phyloP scores from a whole-genome alignment of 2,329 filamentous ascomycete species.

The Ophiostoma piceae region DNA sequence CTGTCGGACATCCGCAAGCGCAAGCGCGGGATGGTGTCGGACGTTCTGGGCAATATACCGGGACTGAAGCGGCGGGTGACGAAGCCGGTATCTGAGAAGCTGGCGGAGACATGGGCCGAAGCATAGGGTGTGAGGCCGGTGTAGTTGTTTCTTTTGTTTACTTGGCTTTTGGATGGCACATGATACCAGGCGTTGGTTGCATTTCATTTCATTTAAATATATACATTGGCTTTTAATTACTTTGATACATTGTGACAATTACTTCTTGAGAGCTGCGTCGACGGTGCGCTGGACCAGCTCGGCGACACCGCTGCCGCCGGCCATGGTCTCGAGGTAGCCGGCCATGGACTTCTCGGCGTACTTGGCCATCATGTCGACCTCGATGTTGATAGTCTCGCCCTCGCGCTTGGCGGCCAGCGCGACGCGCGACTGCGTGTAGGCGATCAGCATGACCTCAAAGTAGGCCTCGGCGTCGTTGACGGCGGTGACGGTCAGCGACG shows the following conservation, averaged over 20 bases:
- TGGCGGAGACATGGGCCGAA: conserved; percentile 68
- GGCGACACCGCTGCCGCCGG: conserved; percentile 52
- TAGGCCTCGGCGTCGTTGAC: conserved; percentile 71
- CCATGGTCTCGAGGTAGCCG: conserved; percentile 62
- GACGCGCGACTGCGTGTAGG: conserved; percentile 91
- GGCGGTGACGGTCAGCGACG: conserved; percentile 84
- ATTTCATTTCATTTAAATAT: background rate
- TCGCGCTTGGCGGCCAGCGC: conserved; percentile 71
- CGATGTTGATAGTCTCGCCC: conserved; percentile 82
- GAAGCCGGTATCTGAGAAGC: conserved; percentile 60
- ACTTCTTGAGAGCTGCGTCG: conserved; percentile 54
- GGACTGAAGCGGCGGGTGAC: conserved; percentile 62
- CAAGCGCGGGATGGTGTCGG: conserved; percentile 56
- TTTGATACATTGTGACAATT: background rate
- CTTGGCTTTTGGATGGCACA: background rate
- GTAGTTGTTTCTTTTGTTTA: conserved; percentile 2
- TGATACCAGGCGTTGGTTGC: conserved; percentile 3
- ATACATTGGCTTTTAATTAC: background rate
- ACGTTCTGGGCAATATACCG: conserved; percentile 52
- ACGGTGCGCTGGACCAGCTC: conserved; percentile 71
- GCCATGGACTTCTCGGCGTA: conserved; percentile 86
- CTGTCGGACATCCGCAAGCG: conserved; percentile 47
- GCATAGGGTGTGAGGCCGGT: conserved; percentile 28
- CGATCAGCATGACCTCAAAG: conserved; percentile 96
- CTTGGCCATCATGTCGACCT: conserved; percentile 84